Conservation (phyloP, 2,329 filamentous ascomycete genomes). For the Stachybotrys elegans region DNA sequence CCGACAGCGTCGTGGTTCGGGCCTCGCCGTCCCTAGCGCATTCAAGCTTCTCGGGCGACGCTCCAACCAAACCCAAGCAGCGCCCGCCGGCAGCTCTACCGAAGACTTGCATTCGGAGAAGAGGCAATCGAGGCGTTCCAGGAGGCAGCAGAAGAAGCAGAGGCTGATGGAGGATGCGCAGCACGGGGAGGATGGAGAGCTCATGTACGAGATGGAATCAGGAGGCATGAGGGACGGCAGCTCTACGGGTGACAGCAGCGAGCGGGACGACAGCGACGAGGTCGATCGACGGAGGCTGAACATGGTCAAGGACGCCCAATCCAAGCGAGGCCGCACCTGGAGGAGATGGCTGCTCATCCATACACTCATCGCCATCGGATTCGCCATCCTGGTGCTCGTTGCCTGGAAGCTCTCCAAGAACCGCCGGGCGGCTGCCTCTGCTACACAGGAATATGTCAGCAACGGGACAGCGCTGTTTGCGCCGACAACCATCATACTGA, state of each 20-base stretch:
- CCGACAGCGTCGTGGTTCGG: conserved; percentile 43
- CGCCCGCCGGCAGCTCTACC: conserved; percentile 36
- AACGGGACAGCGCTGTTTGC: conserved; percentile 89
- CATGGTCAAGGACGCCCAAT: conserved; percentile 40
- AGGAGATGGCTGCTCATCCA: conserved; percentile 51
- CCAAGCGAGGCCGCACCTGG: conserved; percentile 46
- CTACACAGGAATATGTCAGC: conserved; percentile 39
- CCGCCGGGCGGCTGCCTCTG: conserved; percentile 26
- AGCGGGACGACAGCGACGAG: conserved; percentile 56
- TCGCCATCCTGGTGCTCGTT: conserved; percentile 50
- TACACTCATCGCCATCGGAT: conserved; percentile 44
- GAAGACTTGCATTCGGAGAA: conserved; percentile 47
- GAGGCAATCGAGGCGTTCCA: conserved; percentile 40
- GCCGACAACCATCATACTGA: conserved; percentile 89
- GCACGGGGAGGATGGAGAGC: conserved; percentile 63
- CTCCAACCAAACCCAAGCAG: conserved; percentile 27
- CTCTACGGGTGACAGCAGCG: conserved; percentile 56
- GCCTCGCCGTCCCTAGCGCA: conserved; percentile 45
- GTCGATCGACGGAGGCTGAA: conserved; percentile 49
- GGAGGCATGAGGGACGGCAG: conserved; percentile 66
- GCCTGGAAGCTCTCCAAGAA: conserved; percentile 55
- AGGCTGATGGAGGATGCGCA: conserved; percentile 47
- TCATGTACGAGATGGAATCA: conserved; percentile 91
- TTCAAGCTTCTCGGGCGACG: conserved; percentile 37
- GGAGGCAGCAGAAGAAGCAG: conserved; percentile 49